Evolutionary conservation across 257 asterid genomes (phyloP).

Genomic region (Nicotiana undulata): DNA sequence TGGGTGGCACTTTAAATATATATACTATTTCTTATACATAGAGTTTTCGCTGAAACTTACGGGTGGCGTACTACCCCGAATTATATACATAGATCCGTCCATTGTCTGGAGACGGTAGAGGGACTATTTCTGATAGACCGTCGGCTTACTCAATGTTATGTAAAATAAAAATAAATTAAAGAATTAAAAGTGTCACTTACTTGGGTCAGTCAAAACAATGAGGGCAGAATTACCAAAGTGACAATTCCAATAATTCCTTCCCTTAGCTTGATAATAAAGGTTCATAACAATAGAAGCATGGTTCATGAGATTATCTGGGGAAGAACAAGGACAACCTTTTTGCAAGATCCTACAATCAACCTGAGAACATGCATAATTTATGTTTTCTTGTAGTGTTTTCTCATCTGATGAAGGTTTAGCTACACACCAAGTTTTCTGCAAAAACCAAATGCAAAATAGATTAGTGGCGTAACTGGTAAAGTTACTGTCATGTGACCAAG

Average conservation of each 20-base stretch:
- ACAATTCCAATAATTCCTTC: constrained; percentile 44
- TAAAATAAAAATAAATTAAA: no score
- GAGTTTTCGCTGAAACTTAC: no score
- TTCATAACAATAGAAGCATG: constrained; percentile 70
- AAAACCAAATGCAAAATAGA: background rate
- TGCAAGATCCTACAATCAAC: constrained; percentile 31
- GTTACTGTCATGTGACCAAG: no score
- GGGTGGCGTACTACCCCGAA: no score
- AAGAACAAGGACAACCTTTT: constrained; percentile 35
- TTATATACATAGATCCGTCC: no score
- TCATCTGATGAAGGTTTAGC: constrained; percentile 49
- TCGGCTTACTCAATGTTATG: no score
- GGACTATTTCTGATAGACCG: no score
- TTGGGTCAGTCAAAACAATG: constrained; percentile 38
- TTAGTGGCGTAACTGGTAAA: no score
- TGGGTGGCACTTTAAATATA: no score
- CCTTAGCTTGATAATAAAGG: constrained; percentile 38
- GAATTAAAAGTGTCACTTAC: constrained; percentile 18
- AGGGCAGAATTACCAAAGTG: constrained; percentile 39
- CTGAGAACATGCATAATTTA: constrained; percentile 34
- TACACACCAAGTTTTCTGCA: constrained; percentile 61
- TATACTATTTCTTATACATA: no score
- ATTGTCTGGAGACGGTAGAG: no score
- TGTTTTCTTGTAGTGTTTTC: constrained; percentile 11
- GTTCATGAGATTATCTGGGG: constrained; percentile 34